A percentile compares a stretch with the other conserved stretches of the same genome.
These are phyloP conservation scores for Trichoderma reesei DNA, from an alignment of 495 filamentous ascomycete genomes.

Conservation along the genomic window DNA sequence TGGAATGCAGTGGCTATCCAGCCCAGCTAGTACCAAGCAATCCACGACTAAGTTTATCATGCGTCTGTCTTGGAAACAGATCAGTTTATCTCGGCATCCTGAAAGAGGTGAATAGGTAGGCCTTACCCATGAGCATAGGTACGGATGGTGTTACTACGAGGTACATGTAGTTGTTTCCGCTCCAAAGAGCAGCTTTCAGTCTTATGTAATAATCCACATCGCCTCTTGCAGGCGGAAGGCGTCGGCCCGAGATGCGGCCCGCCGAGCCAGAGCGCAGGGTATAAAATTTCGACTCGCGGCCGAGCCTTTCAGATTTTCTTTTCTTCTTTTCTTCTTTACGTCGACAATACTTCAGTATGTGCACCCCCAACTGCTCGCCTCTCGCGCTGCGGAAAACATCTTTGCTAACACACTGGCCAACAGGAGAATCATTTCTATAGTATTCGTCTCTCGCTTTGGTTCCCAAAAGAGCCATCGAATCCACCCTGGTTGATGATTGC, in stretches of 20 bases:
- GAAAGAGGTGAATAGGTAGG: too few relatives aligned
- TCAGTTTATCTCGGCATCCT: too few relatives aligned
- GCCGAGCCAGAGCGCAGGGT: slow-evolving; percentile 8
- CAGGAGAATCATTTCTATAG: slow-evolving; percentile 86
- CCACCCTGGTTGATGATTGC: slow-evolving; percentile 52
- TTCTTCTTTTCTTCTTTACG: slow-evolving; percentile 35
- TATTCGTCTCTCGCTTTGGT: slow-evolving; percentile 71
- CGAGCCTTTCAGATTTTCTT: slow-evolving; percentile 18
- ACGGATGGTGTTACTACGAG: too few relatives aligned
- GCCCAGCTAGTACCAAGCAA: too few relatives aligned
- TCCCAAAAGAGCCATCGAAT: slow-evolving; percentile 59
- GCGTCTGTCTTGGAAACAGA: too few relatives aligned
- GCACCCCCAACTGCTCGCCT: slow-evolving; percentile 25
- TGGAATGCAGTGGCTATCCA: too few relatives aligned
- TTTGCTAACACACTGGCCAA: slow-evolving; percentile 8
- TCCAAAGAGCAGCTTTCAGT: too few relatives aligned
- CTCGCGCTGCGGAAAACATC: background rate
- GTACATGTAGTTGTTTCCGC: too few relatives aligned
- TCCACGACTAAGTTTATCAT: too few relatives aligned
- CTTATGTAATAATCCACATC: background rate
- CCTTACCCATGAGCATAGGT: too few relatives aligned
- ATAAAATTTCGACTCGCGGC: slow-evolving; percentile 22
- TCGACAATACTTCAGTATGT: slow-evolving; percentile 56
- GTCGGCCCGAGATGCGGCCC: background rate
- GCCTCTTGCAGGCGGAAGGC: background rate